A percentile compares a stretch with the other conserved stretches of the same genome.
Conservation (phyloP, 352 stramenopile species). For the Phytophthora pini region DNA sequence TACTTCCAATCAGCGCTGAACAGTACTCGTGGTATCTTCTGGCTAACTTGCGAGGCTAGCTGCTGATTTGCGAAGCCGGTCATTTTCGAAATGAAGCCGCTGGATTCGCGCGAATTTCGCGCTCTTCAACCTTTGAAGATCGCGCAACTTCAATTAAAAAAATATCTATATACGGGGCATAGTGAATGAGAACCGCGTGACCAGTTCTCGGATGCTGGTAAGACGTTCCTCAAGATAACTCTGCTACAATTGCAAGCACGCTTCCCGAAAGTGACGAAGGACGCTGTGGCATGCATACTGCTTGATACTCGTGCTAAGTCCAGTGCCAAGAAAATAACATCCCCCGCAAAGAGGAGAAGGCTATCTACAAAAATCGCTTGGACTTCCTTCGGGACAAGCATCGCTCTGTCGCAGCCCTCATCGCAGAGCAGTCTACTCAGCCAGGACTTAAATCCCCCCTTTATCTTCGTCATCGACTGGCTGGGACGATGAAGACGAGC, state of each 20-base stretch:
- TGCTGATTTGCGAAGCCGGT: too few relatives aligned
- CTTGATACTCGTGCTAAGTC: conserved; percentile 9
- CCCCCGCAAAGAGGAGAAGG: not conserved
- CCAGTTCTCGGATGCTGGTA: not conserved
- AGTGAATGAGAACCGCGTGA: not conserved
- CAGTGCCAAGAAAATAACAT: not conserved
- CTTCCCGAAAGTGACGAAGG: conserved; percentile 13
- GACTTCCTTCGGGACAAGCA: not conserved
- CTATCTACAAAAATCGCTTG: not conserved
- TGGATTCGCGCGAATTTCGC: too few relatives aligned
- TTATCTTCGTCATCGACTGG: conserved; percentile 2
- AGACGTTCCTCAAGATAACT: not conserved
- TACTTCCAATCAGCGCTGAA: too few relatives aligned
- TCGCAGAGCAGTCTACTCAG: conserved; percentile 11
- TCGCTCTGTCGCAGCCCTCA: not conserved
- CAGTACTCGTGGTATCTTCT: too few relatives aligned
- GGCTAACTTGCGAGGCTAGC: too few relatives aligned
- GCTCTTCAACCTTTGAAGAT: too few relatives aligned
- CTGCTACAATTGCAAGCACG: conserved; percentile 4
- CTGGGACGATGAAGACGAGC: conserved; percentile 15
- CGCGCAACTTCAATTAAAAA: too few relatives aligned
- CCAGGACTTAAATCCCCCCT: not conserved
- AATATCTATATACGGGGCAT: too few relatives aligned
- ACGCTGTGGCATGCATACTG: conserved; percentile 3
- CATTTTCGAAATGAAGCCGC: too few relatives aligned